Percentiles rank a stretch among this genome's conserved stretches.
phyloP scores from a whole-genome alignment of 2,329 filamentous ascomycete species.

The Penicillium capsulatum region DNA sequence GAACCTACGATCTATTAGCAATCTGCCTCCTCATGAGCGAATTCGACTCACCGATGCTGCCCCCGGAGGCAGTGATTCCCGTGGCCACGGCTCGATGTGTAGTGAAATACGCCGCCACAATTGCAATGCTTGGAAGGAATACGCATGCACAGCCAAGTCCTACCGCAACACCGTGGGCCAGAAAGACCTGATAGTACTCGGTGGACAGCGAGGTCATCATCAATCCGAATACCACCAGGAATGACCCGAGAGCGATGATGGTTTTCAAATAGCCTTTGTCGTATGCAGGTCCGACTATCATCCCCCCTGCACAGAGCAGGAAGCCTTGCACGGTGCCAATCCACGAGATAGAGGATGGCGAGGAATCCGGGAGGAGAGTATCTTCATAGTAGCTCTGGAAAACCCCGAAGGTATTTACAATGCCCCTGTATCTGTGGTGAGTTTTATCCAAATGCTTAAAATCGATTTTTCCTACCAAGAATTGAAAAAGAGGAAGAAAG shows the following conservation, averaged over 20 bases:
- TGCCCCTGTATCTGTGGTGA: no score
- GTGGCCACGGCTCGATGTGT: conserved; percentile 27
- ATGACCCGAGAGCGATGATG: conserved; percentile 41
- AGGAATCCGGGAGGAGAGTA: conserved; percentile 13
- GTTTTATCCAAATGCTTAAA: no score
- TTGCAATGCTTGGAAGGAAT: conserved; percentile 27
- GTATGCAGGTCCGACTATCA: conserved; percentile 45
- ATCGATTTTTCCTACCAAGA: no score
- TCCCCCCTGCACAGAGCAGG: conserved; percentile 43
- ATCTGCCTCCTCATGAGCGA: not conserved
- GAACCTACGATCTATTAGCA: conserved; percentile 28
- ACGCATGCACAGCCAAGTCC: conserved; percentile 30
- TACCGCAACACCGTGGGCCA: conserved; percentile 32
- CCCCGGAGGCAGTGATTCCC: conserved; percentile 28
- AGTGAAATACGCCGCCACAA: conserved; percentile 28
- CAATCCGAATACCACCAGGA: conserved; percentile 47
- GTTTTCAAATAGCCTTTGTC: conserved; percentile 47
- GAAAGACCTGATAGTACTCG: conserved; percentile 43
- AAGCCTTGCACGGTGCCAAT: conserved; percentile 49
- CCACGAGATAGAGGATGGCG: conserved; percentile 39
- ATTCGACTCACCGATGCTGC: conserved; percentile 25
- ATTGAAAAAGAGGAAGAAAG: conserved; percentile 24
- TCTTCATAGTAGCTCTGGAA: conserved; percentile 47
- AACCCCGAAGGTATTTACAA: conserved; percentile 42
- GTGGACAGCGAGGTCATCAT: conserved; percentile 49